Evolutionary conservation across 257 asterid genomes (phyloP).

Genomic region (Mentha longifolia): DNA sequence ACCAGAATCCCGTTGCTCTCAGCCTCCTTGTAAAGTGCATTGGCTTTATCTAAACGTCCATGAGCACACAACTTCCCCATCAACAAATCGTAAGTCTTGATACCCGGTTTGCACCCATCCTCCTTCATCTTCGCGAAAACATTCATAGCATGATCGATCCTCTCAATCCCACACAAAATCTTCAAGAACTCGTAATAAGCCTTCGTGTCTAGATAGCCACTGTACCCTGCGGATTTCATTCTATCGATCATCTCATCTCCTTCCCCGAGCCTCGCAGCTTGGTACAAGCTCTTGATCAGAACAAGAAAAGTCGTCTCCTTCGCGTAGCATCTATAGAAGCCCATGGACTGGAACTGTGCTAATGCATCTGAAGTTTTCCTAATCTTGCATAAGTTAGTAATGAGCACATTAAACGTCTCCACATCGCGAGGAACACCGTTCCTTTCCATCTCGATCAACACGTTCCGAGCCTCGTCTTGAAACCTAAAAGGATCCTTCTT

Average conservation of each 20-base stretch:
- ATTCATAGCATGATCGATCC: slow-evolving; percentile 84
- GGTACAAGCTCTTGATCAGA: slow-evolving; percentile 81
- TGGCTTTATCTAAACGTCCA: slow-evolving; percentile 79
- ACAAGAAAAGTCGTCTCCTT: slow-evolving; percentile 66
- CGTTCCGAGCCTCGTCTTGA: slow-evolving; percentile 54
- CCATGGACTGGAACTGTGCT: slow-evolving; percentile 65
- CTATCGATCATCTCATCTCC: slow-evolving; percentile 97
- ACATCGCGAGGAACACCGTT: slow-evolving; percentile 83
- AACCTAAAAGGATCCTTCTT: slow-evolving; percentile 83
- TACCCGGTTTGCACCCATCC: slow-evolving; percentile 73
- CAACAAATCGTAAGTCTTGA: slow-evolving; percentile 79
- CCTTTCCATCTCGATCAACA: slow-evolving; percentile 79
- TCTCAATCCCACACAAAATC: slow-evolving; percentile 87
- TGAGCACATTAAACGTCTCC: slow-evolving; percentile 84
- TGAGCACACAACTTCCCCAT: slow-evolving; percentile 75
- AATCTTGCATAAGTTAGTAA: slow-evolving; percentile 78
- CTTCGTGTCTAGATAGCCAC: slow-evolving; percentile 66
- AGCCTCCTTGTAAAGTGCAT: slow-evolving; percentile 81
- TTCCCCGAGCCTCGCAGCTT: slow-evolving; percentile 84
- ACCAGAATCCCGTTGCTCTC: slow-evolving; percentile 62
- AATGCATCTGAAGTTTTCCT: slow-evolving; percentile 76
- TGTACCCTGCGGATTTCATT: slow-evolving; percentile 88
- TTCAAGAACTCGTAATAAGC: slow-evolving; percentile 74
- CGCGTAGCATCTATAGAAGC: slow-evolving; percentile 80
- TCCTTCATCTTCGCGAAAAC: slow-evolving; percentile 80